phyloP scores from a whole-genome alignment of 2,329 filamentous ascomycete species.

The Aspergillus texensis region DNA sequence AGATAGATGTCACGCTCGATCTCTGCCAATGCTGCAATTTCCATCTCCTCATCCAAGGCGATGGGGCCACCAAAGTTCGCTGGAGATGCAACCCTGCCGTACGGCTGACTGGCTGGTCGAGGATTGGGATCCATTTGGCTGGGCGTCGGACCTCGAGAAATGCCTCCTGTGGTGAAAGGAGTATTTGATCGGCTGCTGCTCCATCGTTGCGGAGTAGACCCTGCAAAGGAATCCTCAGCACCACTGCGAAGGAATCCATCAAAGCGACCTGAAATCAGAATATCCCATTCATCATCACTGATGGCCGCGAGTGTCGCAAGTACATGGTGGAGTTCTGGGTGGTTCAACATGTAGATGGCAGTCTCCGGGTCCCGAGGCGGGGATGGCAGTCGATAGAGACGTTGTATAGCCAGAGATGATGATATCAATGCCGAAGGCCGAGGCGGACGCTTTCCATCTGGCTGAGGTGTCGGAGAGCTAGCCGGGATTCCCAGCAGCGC shows the following conservation, averaged over 20 bases:
- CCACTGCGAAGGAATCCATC: slow-evolving; percentile 96
- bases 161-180: slow-evolving; percentile 35
- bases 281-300: slow-evolving; percentile 93
- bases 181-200: slow-evolving; percentile 44
- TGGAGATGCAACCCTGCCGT: slow-evolving; percentile 53
- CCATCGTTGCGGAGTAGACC: slow-evolving; percentile 31
- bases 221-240: slow-evolving; percentile 61
- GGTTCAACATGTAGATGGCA: slow-evolving; percentile 81
- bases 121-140: slow-evolving; percentile 44
- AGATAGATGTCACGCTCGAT: slow-evolving; percentile 90
- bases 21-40: slow-evolving; percentile 86
- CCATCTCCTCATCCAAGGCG: slow-evolving; percentile 89
- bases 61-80: slow-evolving; percentile 71
- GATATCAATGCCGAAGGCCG: slow-evolving; percentile 75
- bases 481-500: slow-evolving; percentile 69
- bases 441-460: slow-evolving; percentile 65
- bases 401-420: slow-evolving; percentile 76
- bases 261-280: slow-evolving; percentile 88
- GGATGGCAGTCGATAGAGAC: slow-evolving; percentile 74
- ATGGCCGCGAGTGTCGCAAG: slow-evolving; percentile 86
- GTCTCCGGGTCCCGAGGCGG: slow-evolving; percentile 83
- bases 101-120: slow-evolving; percentile 44
- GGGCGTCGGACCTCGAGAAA: slow-evolving; percentile 39
- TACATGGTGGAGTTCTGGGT: slow-evolving; percentile 79
- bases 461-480: slow-evolving; percentile 61